Base-by-base conservation (phyloP, 1,139 yeast species). In the Nakaseomyces nivariensis region DNA sequence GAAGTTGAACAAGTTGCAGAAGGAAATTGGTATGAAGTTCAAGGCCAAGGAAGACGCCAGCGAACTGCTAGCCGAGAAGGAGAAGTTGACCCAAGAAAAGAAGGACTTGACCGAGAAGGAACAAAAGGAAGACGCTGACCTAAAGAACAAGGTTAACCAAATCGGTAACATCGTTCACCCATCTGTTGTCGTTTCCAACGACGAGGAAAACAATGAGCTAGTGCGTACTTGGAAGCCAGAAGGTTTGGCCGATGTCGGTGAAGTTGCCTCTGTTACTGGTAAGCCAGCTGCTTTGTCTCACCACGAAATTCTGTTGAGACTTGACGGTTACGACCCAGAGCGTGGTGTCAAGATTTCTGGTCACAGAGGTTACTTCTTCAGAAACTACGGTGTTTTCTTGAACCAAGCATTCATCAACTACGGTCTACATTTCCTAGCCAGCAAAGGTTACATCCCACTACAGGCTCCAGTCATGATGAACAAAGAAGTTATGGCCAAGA, bases 401-500 rank as follows among this genome's bases (percentile, higher is more conserved):
- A 92, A 94, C 76, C 97, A 94, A 73, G 99, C 99, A 37, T 77
- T 92, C 71, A 92, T 92, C 71, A 92, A 90, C 79, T 90, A 89
- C 67, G 98, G 98, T 58, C 79, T 92, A 66, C 77, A 79, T 54
- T 90, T 89, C 73, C 78, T 92, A 68, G 79, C 88, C 58, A 75
- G 79, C 66, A 80, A 84, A 60, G 92, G 82, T 52, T 92, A 89
- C 76, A 77, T 77, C 52, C 96, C 97, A 55, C 77, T 92, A 70
- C 98, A 92, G 75, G 96, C 98, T 13, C 99, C 99, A 52, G 97
- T 92, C 48, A 90, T 92, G 98, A 89, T 94, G 97, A 94, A 94
- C 80, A 92, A 92, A 75, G 98, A 92, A 52, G 95, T 88, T 52
- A 92, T 92, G 99, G 97, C 98, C 59, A 90, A 88, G 73, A 92